Percentiles rank a stretch among this genome's conserved stretches.
phyloP scores from a whole-genome alignment of 2,329 filamentous ascomycete species.

The Davidsoniella virescens region DNA sequence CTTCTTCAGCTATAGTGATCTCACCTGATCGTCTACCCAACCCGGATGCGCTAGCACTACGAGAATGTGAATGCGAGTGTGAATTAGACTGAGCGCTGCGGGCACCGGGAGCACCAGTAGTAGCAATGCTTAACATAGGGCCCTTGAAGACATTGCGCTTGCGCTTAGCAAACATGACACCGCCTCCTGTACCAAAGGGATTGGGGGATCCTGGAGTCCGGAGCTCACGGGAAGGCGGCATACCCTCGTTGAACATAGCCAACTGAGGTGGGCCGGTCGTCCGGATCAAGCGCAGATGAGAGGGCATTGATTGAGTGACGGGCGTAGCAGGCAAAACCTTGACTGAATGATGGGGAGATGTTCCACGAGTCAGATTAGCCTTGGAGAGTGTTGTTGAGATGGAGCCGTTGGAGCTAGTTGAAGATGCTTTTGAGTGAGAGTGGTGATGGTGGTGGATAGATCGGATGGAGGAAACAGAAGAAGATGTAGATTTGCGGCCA shows the following conservation, averaged over 20 bases:
- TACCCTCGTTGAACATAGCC: constrained; percentile 41
- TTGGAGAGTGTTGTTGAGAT: constrained; percentile 53
- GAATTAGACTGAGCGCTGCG: constrained; percentile 20
- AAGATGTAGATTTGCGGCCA: constrained; percentile 89
- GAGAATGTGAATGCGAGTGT: constrained; percentile 30
- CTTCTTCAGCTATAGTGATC: constrained; percentile 54
- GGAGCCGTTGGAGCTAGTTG: constrained; percentile 68
- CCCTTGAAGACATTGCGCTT: constrained; percentile 75
- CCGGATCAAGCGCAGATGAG: constrained; percentile 70
- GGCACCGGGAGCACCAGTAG: constrained; percentile 15
- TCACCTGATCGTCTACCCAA: constrained; percentile 55
- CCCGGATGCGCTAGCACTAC: constrained; percentile 45
- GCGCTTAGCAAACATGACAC: constrained; percentile 60
- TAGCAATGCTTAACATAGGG: constrained; percentile 42
- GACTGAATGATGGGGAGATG: constrained; percentile 75
- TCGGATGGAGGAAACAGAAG: constrained; percentile 81
- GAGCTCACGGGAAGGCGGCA: constrained; percentile 26
- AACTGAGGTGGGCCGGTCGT: constrained; percentile 35
- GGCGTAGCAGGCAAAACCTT: constrained; percentile 92
- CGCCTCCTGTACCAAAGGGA: constrained; percentile 43
- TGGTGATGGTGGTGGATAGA: constrained; percentile 78
- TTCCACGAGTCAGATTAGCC: constrained; percentile 43
- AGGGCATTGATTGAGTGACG: constrained; percentile 57
- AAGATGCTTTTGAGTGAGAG: constrained; percentile 85
- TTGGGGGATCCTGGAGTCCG: constrained; percentile 37